Evolutionary conservation across 441 rosid species (phyloP).

Genomic region (Populus hybrid): DNA sequence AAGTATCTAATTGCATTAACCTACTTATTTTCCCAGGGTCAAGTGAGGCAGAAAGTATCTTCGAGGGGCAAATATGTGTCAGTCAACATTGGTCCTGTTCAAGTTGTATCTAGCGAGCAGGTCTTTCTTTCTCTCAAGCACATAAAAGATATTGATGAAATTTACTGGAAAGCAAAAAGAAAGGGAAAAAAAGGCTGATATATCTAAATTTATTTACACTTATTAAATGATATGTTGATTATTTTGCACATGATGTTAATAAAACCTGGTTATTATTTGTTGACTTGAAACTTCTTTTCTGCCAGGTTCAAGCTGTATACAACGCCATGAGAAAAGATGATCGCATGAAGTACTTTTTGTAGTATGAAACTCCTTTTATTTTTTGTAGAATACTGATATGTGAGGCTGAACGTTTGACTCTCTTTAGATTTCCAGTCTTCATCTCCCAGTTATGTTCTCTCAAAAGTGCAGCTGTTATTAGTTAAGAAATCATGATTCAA

Average conservation of each 20-base stretch:
- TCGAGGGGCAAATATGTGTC: slow-evolving; percentile 93
- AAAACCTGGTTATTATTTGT: not conserved
- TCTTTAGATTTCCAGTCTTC: not conserved
- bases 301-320: slow-evolving; percentile 96
- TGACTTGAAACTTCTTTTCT: slow-evolving; percentile 12
- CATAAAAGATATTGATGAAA: not conserved
- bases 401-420: slow-evolving; percentile 15
- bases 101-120: slow-evolving; percentile 93
- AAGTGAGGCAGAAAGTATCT: slow-evolving; percentile 84
- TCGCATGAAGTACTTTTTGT: slow-evolving; percentile 92
- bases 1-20: slow-evolving; percentile 13
- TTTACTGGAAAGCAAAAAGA: not conserved
- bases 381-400: slow-evolving; percentile 43
- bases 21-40: slow-evolving; percentile 47
- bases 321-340: slow-evolving; percentile 96
- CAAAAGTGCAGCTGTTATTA: slow-evolving; percentile 13
- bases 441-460: slow-evolving; percentile 11
- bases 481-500: slow-evolving; percentile 7
- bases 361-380: slow-evolving; percentile 22
- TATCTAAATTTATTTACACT: not conserved
- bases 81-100: slow-evolving; percentile 93
- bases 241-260: not conserved
- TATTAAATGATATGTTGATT: not conserved
- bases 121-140: slow-evolving; percentile 19
- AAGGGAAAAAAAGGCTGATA: not conserved